Percentiles rank a stretch among this genome's conserved stretches.
Evolutionary conservation across 2,329 filamentous ascomycete genomes (phyloP).

Genomic region (Pseudogymnoascus verrucosus): DNA sequence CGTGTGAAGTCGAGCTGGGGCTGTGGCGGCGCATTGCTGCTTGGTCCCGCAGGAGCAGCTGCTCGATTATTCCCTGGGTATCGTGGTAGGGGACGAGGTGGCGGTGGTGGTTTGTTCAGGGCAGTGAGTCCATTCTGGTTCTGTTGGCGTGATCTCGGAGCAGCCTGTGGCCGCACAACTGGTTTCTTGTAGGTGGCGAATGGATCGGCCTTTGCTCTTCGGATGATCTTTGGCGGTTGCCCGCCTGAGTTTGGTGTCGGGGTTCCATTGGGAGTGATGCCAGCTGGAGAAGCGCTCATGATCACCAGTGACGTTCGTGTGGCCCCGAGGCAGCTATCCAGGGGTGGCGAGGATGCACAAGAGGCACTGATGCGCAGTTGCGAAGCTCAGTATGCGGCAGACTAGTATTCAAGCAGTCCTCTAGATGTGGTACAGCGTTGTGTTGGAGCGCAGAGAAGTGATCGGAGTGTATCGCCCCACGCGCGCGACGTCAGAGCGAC

Average conservation of each 20-base stretch:
- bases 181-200: constrained; percentile 54
- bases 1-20: constrained; percentile 52
- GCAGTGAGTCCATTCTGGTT: constrained; percentile 17
- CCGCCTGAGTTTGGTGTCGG: constrained; percentile 40
- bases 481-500: constrained; percentile 2
- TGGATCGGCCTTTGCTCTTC: constrained; percentile 51
- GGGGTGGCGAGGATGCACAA: not conserved
- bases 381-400: not conserved
- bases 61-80: constrained; percentile 9
- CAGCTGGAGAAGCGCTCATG: constrained; percentile 37
- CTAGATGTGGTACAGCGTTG: not conserved
- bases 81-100: constrained; percentile 14
- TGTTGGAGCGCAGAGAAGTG: not conserved
- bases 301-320: constrained; percentile 10
- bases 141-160: constrained; percentile 11
- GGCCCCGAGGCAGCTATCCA: constrained; percentile 1
- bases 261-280: constrained; percentile 35
- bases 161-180: constrained; percentile 28
- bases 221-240: constrained; percentile 34
- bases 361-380: not conserved
- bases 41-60: constrained; percentile 10
- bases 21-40: constrained; percentile 35
- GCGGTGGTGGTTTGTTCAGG: constrained; percentile 7
- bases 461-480: not conserved
- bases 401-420: not conserved